Base-by-base conservation (phyloP, 2,329 filamentous ascomycete species). In the Trichoderma sp. region DNA sequence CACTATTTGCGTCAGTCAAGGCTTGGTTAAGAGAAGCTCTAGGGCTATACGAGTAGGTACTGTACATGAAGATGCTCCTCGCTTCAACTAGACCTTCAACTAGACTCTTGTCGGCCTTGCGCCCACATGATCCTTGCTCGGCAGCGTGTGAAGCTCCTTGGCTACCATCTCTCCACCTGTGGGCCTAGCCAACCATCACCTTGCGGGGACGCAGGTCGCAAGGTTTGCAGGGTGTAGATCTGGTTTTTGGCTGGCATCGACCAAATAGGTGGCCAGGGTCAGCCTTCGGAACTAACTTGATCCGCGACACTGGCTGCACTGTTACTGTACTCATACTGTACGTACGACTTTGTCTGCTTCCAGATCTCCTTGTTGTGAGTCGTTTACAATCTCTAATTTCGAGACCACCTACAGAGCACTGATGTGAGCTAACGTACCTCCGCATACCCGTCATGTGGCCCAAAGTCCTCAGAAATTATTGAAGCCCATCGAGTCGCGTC, bases 231-330 rank as follows among this genome's bases (percentile, higher is more conserved):
- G 68, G 53, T 23, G 55, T 26, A 53, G 73, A 82, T 82, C 80
- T 72, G 75, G n/a, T 77, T 82, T 82, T 78, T 73, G 75, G 70
- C 73, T 73, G 76, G 76, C 80, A 81, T 82, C 80, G 79, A 74
- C 68, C 57, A 73, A 32, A 30, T n/a, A 17, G 36, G n/a, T 47
- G 43, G n/a, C 58, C 43, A 47, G 70, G 70, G 64, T 68, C 43
- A 57, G 39, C 30, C 43, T 23, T 63, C 70, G 70, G 57, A 68
- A 47, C 28, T 71, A 47, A 26, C 55, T 73, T 73, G 70, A 73
- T 72, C 71, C 72, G 68, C 69, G 59, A 72, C 72, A 47, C 39
- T 32, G 50, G 63, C 58, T 32, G 34, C 34, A 36, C 34, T 36
- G 34, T 36, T 3, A 6, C 34, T 15, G 34, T 6, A 3, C 34